phyloP scores from a whole-genome alignment of 2,329 filamentous ascomycete species.

The Didymella exigua region DNA sequence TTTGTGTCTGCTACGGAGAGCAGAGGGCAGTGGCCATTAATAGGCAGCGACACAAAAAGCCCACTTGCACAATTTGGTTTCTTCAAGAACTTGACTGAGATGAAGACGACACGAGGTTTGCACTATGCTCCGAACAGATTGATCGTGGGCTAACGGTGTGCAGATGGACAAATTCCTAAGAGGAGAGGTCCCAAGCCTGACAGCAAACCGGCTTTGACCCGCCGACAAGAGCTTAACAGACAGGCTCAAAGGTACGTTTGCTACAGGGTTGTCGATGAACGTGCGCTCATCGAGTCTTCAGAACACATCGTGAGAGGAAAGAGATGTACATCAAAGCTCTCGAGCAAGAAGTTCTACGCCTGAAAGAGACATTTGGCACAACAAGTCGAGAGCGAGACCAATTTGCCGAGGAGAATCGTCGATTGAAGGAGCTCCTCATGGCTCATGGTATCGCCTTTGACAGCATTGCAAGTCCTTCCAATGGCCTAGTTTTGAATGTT shows the following conservation, averaged over 20 bases:
- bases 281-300: constrained; percentile 48
- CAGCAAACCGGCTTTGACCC: constrained; percentile 89
- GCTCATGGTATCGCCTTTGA: constrained; percentile 65
- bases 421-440: constrained; percentile 68
- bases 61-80: constrained; percentile 54
- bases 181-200: constrained; percentile 94
- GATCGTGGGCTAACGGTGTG: constrained; percentile 6
- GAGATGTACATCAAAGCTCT: constrained; percentile 94
- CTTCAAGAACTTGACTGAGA: constrained; percentile 70
- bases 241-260: constrained; percentile 85
- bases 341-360: constrained; percentile 85
- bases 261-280: neutral
- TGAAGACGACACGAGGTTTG: constrained; percentile 76
- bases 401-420: constrained; percentile 77
- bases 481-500: constrained; percentile 38
- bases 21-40: constrained; percentile 45
- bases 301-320: constrained; percentile 95
- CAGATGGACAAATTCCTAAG: constrained; percentile 85
- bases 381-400: constrained; percentile 77
- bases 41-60: constrained; percentile 47
- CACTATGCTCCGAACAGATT: constrained; percentile 11
- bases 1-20: constrained; percentile 47
- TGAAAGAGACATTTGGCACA: constrained; percentile 83
- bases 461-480: constrained; percentile 45
- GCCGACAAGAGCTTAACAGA: constrained; percentile 90